These are phyloP conservation scores for Penicillium crustosum DNA, from an alignment of 2,329 filamentous ascomycete species.

Conservation along the genomic window DNA sequence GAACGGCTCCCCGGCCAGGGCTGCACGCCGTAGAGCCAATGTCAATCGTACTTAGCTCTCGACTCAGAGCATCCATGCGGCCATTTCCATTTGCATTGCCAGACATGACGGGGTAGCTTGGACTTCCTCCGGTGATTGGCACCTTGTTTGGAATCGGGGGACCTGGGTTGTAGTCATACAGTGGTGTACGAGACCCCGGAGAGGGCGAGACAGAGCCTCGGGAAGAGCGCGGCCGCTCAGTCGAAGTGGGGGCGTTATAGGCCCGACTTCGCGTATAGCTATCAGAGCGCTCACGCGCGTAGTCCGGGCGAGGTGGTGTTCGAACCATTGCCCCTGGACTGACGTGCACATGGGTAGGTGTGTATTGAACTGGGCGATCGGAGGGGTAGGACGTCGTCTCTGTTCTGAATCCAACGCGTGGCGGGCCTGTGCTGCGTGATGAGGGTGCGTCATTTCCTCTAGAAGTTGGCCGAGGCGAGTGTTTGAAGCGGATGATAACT, in stretches of 20 bases:
- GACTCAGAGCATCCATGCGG: constrained; percentile 52
- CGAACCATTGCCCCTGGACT: constrained; percentile 18
- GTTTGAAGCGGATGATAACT: constrained; percentile 49
- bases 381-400: constrained; percentile 15
- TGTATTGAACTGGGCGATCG: constrained; percentile 20
- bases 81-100: constrained; percentile 26
- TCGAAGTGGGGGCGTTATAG: constrained; percentile 29
- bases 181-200: constrained; percentile 27
- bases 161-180: constrained; percentile 35
- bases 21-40: constrained; percentile 43
- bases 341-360: constrained; percentile 18
- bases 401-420: constrained; percentile 26
- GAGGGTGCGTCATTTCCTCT: constrained; percentile 20
- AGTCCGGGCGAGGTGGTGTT: constrained; percentile 24
- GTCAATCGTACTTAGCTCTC: constrained; percentile 57
- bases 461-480: constrained; percentile 33
- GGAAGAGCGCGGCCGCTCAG: constrained; percentile 24
- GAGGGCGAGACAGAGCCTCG: constrained; percentile 35
- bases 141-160: constrained; percentile 48
- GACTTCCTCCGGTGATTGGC: constrained; percentile 36
- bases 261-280: constrained; percentile 18
- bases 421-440: constrained; percentile 18
- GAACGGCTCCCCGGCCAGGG: constrained; percentile 27
- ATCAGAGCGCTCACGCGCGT: constrained; percentile 19
- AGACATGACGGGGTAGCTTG: constrained; percentile 30